phyloP scores from a whole-genome alignment of 257 asterid species.

The Apocynum venetum region DNA sequence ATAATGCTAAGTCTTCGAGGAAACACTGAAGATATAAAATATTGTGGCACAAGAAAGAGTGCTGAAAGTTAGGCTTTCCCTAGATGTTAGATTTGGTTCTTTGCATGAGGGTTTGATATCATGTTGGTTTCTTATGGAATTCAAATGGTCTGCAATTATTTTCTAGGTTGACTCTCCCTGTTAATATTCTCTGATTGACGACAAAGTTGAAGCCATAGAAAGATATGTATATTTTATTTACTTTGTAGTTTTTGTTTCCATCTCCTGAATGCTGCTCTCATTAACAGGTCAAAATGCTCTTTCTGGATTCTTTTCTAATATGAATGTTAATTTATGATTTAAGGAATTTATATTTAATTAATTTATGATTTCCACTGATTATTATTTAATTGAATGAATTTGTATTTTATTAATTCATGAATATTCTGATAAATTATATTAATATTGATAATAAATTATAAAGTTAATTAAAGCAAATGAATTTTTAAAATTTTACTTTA shows the following conservation, averaged over 20 bases:
- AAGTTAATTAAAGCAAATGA: too few relatives aligned
- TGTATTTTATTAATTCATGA: too few relatives aligned
- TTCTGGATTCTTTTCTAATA: not conserved
- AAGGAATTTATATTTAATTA: too few relatives aligned
- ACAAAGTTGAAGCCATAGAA: not conserved
- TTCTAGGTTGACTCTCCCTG: not conserved
- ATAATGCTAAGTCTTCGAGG: constrained; percentile 42
- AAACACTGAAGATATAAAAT: constrained; percentile 37
- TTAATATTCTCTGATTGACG: constrained; percentile 6
- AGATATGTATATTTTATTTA: not conserved
- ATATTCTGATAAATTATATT: too few relatives aligned
- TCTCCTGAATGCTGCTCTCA: not conserved
- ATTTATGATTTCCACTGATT: too few relatives aligned
- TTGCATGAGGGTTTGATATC: not conserved
- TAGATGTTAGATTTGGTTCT: not conserved
- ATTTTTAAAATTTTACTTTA: too few relatives aligned
- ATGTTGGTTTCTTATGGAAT: not conserved
- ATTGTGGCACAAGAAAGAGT: not conserved
- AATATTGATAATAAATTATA: too few relatives aligned
- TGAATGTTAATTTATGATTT: too few relatives aligned
- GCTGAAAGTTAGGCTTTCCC: not conserved
- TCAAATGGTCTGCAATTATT: not conserved
- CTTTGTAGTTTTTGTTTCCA: too few relatives aligned
- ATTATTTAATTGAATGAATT: too few relatives aligned
- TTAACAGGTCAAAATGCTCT: not conserved